Percentiles rank a stretch among this genome's conserved stretches.
Conservation (phyloP, 2,329 filamentous ascomycete species). For the Acrocalymma vagum region DNA sequence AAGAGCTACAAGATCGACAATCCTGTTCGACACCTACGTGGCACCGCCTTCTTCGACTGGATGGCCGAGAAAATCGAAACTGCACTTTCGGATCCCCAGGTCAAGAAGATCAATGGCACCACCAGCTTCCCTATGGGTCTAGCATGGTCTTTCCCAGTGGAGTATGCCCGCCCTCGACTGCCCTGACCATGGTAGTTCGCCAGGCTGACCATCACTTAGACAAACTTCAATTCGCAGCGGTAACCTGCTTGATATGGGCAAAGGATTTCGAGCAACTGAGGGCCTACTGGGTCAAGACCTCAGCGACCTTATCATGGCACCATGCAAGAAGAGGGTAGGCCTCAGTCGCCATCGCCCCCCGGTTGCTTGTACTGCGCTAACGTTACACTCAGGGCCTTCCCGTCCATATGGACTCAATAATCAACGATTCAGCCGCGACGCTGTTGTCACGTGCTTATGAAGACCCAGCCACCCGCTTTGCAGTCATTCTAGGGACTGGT, state of each 20-base stretch:
- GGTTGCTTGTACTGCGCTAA: constrained; percentile 21
- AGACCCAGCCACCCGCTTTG: constrained; percentile 68
- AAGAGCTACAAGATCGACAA: constrained; percentile 65
- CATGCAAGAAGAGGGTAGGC: constrained; percentile 60
- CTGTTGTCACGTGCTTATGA: constrained; percentile 69
- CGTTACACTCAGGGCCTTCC: constrained; percentile 54
- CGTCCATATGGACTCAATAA: constrained; percentile 68
- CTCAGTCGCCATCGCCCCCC: constrained; percentile 4
- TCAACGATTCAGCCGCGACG: constrained; percentile 71
- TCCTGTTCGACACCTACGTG: constrained; percentile 62
- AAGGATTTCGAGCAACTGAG: constrained; percentile 69
- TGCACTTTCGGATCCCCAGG: constrained; percentile 56
- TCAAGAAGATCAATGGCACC: constrained; percentile 44
- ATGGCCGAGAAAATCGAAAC: constrained; percentile 68
- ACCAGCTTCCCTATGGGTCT: constrained; percentile 65
- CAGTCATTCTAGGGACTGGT: constrained; percentile 70
- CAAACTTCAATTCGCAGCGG: constrained; percentile 68
- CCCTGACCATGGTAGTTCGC: not conserved
- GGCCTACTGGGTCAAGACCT: constrained; percentile 68
- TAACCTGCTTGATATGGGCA: constrained; percentile 69
- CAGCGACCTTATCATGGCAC: constrained; percentile 65
- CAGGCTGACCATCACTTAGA: constrained; percentile 32
- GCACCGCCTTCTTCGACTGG: constrained; percentile 71
- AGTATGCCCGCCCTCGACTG: constrained; percentile 47
- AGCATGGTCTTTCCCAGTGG: constrained; percentile 73